Conservation (phyloP, 768 basidiomycete genomes). For the Trametes meyenii region DNA sequence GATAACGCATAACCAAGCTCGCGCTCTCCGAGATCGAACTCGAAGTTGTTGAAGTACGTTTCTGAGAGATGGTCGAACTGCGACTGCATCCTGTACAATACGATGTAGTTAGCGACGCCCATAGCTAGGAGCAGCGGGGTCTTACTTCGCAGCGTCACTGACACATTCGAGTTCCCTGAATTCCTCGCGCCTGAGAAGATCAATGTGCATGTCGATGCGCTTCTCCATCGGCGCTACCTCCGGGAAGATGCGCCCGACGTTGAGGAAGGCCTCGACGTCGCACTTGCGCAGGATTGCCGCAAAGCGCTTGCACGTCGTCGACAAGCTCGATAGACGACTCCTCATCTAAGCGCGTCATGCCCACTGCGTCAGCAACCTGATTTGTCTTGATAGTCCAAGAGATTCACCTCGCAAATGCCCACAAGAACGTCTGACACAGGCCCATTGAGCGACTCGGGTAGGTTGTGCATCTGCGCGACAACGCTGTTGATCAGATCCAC, state of each 20-base stretch:
- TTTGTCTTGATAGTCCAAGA: neutral
- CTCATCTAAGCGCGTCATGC: slow-evolving; percentile 59
- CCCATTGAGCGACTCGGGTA: slow-evolving; percentile 85
- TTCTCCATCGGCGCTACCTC: slow-evolving; percentile 91
- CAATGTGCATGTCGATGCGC: slow-evolving; percentile 89
- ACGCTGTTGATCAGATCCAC: slow-evolving; percentile 83
- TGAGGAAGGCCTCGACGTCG: slow-evolving; percentile 84
- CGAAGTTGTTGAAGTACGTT: slow-evolving; percentile 79
- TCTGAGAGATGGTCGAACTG: slow-evolving; percentile 94
- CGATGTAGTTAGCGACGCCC: neutral
- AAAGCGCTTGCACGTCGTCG: slow-evolving; percentile 88
- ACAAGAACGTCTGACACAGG: slow-evolving; percentile 84
- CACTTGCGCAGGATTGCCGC: slow-evolving; percentile 80
- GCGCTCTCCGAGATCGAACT: slow-evolving; percentile 88
- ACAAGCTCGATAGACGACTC: slow-evolving; percentile 77
- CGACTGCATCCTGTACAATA: slow-evolving; percentile 72
- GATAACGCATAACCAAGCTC: slow-evolving; percentile 81
- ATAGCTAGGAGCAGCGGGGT: slow-evolving; percentile 6
- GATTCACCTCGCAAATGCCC: slow-evolving; percentile 87
- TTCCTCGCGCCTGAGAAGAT: slow-evolving; percentile 81
- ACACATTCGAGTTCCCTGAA: slow-evolving; percentile 95
- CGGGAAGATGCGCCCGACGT: slow-evolving; percentile 77
- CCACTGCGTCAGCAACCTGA: neutral
- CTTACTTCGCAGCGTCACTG: slow-evolving; percentile 84
- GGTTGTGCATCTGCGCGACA: slow-evolving; percentile 78